These are phyloP conservation scores for Curvularia eragrostidis DNA, from an alignment of 2,329 filamentous ascomycete genomes.

Conservation along the genomic window DNA sequence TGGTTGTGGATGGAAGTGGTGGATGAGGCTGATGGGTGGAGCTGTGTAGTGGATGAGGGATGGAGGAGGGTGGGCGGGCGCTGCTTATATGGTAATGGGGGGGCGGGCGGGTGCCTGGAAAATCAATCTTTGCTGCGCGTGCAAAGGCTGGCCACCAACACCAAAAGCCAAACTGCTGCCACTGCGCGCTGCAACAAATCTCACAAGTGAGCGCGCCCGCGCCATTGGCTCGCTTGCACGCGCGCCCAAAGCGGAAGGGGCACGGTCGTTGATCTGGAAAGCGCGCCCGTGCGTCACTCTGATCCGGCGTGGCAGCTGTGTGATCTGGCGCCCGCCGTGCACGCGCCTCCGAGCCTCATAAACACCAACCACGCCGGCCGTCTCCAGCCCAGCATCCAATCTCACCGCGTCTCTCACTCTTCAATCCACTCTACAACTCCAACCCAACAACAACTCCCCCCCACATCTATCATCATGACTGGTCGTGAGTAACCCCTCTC, in stretches of 20 bases:
- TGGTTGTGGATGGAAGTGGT: conserved; percentile 32
- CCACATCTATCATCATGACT: conserved; percentile 50
- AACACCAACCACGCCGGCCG: conserved; percentile 25
- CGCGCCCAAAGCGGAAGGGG: conserved; percentile 33
- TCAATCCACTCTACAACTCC: conserved; percentile 12
- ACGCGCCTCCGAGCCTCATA: conserved; percentile 37
- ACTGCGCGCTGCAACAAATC: conserved; percentile 31
- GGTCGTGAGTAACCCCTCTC: conserved; percentile 49
- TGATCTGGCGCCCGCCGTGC: conserved; percentile 33
- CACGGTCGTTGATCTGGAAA: conserved; percentile 44
- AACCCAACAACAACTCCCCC: conserved; percentile 25
- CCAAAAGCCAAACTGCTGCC: conserved; percentile 29
- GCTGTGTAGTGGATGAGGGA: conserved; percentile 48
- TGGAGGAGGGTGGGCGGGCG: conserved; percentile 44
- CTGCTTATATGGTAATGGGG: conserved; percentile 48
- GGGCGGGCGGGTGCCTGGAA: conserved; percentile 47
- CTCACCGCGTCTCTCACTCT: conserved; percentile 21
- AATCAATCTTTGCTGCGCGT: conserved; percentile 40
- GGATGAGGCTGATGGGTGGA: conserved; percentile 30
- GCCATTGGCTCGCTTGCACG: conserved; percentile 37
- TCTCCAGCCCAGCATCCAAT: conserved; percentile 27
- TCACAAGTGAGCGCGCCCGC: conserved; percentile 19
- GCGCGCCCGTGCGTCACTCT: conserved; percentile 41
- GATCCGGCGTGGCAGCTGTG: conserved; percentile 39
- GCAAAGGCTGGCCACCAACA: conserved; percentile 38